Evolutionary conservation across 1,284 basidiomycete species (phyloP).

Genomic region (Irpex rosettiformis): DNA sequence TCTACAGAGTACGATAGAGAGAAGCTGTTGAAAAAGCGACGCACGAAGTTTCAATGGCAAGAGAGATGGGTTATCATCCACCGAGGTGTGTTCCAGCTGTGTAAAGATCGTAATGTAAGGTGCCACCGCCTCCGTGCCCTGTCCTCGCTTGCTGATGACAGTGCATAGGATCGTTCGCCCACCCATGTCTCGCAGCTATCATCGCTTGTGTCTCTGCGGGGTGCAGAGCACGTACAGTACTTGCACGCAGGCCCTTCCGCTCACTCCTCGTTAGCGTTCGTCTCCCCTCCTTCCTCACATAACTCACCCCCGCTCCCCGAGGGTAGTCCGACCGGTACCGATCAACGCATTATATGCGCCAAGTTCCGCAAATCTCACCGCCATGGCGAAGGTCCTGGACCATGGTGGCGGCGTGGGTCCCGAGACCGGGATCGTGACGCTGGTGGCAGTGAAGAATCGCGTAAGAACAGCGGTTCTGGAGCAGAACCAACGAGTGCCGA

Average conservation of each 20-base stretch:
- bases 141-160: conserved; percentile 3
- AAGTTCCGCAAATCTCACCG: conserved; percentile 34
- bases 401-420: conserved; percentile 25
- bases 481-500: neutral
- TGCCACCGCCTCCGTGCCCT: conserved; percentile 15
- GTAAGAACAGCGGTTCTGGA: conserved; percentile 8
- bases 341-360: conserved; percentile 41
- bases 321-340: conserved; percentile 7
- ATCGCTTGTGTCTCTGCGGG: conserved; percentile 40
- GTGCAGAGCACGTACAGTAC: conserved; percentile 40
- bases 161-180: conserved; percentile 39
- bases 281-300: conserved; percentile 6
- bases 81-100: conserved; percentile 52
- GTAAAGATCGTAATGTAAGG: conserved; percentile 49
- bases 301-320: conserved; percentile 14
- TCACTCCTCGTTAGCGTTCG: conserved; percentile 6
- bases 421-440: conserved; percentile 24
- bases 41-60: conserved; percentile 52
- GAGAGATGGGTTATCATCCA: conserved; percentile 60
- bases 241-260: conserved; percentile 2
- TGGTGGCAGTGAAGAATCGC: conserved; percentile 13
- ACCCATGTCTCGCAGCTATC: conserved; percentile 40
- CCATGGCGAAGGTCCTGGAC: conserved; percentile 6
- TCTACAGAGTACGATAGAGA: conserved; percentile 15
- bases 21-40: conserved; percentile 25